These are phyloP conservation scores for Dryadomyces quercus-mongolicae DNA, from an alignment of 2,329 filamentous ascomycete species.

Conservation along the genomic window DNA sequence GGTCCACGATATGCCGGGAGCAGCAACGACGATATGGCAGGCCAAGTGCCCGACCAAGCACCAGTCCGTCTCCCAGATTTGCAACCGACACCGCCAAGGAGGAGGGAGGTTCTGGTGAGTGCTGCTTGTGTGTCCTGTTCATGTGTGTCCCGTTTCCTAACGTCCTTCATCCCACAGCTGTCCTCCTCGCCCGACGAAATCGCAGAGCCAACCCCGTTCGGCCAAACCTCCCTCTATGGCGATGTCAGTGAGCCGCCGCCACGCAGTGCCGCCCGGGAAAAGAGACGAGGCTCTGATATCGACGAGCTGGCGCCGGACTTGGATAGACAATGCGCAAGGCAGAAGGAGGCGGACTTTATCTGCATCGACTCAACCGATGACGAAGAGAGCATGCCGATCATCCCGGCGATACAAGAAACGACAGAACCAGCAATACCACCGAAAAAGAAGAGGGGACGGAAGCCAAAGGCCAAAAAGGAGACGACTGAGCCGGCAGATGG, in stretches of 20 bases:
- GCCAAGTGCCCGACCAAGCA: background rate
- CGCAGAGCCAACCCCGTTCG: background rate
- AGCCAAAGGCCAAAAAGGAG: background rate
- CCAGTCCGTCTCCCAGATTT: background rate
- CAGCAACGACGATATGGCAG: too few species aligned
- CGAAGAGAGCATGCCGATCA: background rate
- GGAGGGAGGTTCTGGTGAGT: background rate
- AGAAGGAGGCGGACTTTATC: background rate
- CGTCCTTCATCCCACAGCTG: background rate
- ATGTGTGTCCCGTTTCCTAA: background rate
- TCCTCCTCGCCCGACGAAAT: constrained; percentile 18
- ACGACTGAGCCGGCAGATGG: background rate
- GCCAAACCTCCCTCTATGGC: background rate
- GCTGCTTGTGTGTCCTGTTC: background rate
- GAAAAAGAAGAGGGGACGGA: background rate
- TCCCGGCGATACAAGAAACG: background rate
- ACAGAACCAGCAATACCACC: background rate
- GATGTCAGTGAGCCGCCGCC: background rate
- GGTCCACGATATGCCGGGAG: too few species aligned
- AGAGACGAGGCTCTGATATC: background rate
- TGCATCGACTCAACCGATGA: background rate
- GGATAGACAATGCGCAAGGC: background rate
- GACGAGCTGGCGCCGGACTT: background rate
- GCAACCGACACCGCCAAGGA: background rate
- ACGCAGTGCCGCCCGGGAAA: background rate